Evolutionary conservation across 345 rosid genomes (phyloP), one percentile per base, ranked within the genome.

Genomic region (Gossypium arboreum): DNA sequence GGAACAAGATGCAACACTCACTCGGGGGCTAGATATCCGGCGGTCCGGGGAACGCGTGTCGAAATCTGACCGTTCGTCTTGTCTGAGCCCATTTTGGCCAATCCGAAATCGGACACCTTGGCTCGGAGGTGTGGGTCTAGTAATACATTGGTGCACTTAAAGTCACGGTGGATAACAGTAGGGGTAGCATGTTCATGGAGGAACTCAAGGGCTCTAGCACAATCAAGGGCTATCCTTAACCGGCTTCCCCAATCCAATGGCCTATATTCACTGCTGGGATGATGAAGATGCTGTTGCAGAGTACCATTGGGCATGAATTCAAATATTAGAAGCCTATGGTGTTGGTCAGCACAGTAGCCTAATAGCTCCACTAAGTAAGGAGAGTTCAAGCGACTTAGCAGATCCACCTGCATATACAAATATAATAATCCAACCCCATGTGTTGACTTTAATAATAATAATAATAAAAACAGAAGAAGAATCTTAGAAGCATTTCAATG

Each of bases 281-380:
- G 82, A 74, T 92, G 90, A 39, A 94, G 87, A 76, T 86, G 92
- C 18, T 82, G 80, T 62, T 90, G 85, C 11, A 94, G 88, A 2
- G 88, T 82, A 12, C 93, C 94, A 62, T 87, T 88, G 6, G 97
- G 86, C 97, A 92, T 91, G 82, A 80, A 89, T 66, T 92, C 93
- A 73, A 83, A 86, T 54, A 94, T 73, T 0, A 94, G 83, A 64
- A 94, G 85, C 74, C 98, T 88, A 58, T 94, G 97, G 79, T 84
- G 75, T 74, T 87, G 92, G 84, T 94, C 98, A 45, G 98, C 98
- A 83, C 98, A 94, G 55, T 94, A 94, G 75, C 98, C 98, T 41
- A 92, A 87, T 43, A 94, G 85, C 77, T 92, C 92, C 78, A 90
- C 97, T 77, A 94, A 79, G 77, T 88, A 89, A 44, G 94, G 94